These are phyloP conservation scores for Theileria annulata DNA, from an alignment of 169 alveolate species.

Conservation along the genomic window DNA sequence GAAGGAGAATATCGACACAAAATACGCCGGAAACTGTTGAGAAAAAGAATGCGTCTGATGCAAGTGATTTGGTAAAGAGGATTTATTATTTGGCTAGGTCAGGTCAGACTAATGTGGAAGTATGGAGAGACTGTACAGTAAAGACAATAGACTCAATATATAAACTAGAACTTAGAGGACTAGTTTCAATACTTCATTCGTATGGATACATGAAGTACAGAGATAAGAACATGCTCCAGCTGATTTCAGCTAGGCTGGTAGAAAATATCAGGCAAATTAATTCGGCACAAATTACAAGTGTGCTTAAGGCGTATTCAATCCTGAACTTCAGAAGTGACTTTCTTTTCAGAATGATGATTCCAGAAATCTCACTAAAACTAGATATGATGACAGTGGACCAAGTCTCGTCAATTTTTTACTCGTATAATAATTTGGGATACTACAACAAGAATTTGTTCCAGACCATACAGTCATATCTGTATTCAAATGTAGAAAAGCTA, in stretches of 20 bases:
- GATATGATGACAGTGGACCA: constrained; percentile 35
- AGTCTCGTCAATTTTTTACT: constrained; percentile 48
- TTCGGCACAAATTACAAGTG: constrained; percentile 25
- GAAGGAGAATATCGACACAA: background rate
- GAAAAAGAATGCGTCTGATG: constrained; percentile 3
- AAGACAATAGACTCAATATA: constrained; percentile 13
- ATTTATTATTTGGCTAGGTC: constrained; percentile 25
- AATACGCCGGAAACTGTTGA: background rate
- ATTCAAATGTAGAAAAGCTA: constrained; percentile 16
- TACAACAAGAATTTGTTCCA: constrained; percentile 35
- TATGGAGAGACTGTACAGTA: constrained; percentile 48
- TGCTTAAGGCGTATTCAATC: constrained; percentile 41
- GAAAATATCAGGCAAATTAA: constrained; percentile 20
- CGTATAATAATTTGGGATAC: constrained; percentile 49
- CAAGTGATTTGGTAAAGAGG: constrained; percentile 20
- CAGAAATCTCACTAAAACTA: constrained; percentile 35
- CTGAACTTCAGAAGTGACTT: constrained; percentile 51
- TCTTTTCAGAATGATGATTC: constrained; percentile 50
- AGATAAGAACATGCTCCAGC: constrained; percentile 19
- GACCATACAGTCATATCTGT: constrained; percentile 31
- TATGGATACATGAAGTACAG: constrained; percentile 60
- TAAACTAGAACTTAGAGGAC: constrained; percentile 5
- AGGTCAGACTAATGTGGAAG: constrained; percentile 39
- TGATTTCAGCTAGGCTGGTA: constrained; percentile 34
- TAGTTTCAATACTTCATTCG: constrained; percentile 22